These are phyloP conservation scores for Puccinia hordei DNA, from an alignment of 1,284 basidiomycete species.

Conservation along the genomic window DNA sequence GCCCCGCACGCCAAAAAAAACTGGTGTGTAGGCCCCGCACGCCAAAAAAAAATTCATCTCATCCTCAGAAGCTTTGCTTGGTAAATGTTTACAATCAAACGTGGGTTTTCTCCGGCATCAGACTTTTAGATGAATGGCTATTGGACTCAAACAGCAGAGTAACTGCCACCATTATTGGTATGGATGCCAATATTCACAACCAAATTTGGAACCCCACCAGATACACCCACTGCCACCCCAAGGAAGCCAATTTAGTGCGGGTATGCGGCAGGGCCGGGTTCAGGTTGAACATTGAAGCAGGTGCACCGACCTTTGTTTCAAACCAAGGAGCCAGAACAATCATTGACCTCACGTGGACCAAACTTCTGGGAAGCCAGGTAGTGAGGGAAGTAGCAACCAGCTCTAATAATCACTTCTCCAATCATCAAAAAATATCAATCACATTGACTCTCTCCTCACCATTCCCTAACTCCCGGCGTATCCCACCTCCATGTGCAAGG, in stretches of 20 bases:
- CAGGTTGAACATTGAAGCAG: background rate
- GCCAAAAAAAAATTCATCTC: too few relatives aligned
- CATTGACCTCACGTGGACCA: conserved; percentile 18
- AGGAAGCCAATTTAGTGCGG: background rate
- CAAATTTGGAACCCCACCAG: background rate
- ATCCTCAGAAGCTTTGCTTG: too few relatives aligned
- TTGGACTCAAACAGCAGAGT: background rate
- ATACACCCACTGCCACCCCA: background rate
- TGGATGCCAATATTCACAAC: background rate
- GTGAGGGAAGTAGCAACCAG: background rate
- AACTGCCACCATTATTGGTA: background rate
- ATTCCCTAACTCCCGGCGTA: background rate
- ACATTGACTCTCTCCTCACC: background rate
- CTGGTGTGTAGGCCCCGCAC: too few relatives aligned
- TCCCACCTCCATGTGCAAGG: background rate
- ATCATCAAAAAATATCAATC: background rate
- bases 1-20: too few relatives aligned
- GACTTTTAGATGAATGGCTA: background rate
- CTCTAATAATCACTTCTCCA: background rate
- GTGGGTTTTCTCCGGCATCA: background rate
- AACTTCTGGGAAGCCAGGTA: background rate
- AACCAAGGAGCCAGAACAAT: background rate
- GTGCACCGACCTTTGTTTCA: background rate
- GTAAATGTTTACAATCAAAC: too few relatives aligned
- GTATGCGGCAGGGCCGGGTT: background rate